These are phyloP conservation scores for Symbiotaphrina buchneri DNA, from an alignment of 495 filamentous ascomycete species.

Conservation along the genomic window DNA sequence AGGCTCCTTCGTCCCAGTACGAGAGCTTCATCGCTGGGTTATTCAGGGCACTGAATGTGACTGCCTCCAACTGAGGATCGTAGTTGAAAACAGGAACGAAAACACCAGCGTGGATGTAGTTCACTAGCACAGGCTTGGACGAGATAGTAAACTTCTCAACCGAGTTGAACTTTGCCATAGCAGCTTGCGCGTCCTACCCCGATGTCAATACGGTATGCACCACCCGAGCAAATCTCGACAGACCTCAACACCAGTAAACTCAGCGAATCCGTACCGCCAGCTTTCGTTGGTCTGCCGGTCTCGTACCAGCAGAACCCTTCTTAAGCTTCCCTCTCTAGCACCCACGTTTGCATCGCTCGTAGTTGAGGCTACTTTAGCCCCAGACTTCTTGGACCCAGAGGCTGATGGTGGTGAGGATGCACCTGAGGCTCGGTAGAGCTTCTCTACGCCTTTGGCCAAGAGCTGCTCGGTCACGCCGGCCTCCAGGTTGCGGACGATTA, in stretches of 20 bases:
- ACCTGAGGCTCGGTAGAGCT: slow-evolving; percentile 39
- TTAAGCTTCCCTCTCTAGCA: slow-evolving; percentile 51
- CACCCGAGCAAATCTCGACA: slow-evolving; percentile 1
- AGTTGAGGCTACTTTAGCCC: slow-evolving; percentile 51
- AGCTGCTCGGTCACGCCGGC: slow-evolving; percentile 53
- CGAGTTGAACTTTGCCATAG: slow-evolving; percentile 48
- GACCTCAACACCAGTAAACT: slow-evolving; percentile 48
- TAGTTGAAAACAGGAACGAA: slow-evolving; percentile 55
- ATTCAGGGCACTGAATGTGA: slow-evolving; percentile 49
- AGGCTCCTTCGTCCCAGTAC: slow-evolving; percentile 74
- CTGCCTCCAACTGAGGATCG: slow-evolving; percentile 26
- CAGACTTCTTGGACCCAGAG: slow-evolving; percentile 23
- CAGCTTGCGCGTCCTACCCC: slow-evolving; percentile 56
- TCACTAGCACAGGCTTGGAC: slow-evolving; percentile 49
- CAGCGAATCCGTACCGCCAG: slow-evolving; percentile 77
- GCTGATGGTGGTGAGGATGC: slow-evolving; percentile 16
- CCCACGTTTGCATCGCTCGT: slow-evolving; percentile 50
- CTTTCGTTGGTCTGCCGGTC: slow-evolving; percentile 54
- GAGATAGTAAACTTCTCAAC: slow-evolving; percentile 72
- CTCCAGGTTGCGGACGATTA: slow-evolving; percentile 59
- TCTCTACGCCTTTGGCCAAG: slow-evolving; percentile 56
- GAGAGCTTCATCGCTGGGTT: slow-evolving; percentile 47
- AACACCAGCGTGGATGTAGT: slow-evolving; percentile 70
- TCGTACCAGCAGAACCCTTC: slow-evolving; percentile 58
- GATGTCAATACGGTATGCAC: slow-evolving; percentile 8